Base-by-base conservation (phyloP, 169 alveolate genomes). In the Plasmodium vinckei region DNA sequence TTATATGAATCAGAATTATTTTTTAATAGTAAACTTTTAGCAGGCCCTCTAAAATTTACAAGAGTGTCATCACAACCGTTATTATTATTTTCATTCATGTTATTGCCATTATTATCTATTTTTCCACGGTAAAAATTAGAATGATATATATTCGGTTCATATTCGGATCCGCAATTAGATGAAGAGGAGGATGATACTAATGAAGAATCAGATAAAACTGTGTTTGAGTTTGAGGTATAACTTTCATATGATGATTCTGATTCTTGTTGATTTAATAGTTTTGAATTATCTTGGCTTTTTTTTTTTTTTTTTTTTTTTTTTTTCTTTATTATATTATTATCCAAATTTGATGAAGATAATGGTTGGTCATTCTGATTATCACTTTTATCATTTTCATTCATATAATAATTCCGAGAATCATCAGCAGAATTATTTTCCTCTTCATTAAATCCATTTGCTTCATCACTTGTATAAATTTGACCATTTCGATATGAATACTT, bases 31-130 rank as follows among this genome's bases (percentile, higher is more conserved):
- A 51, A 49, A 47, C 59, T 65, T 27, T 77, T 64, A 13, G 23
- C 72, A 15, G 89, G 89, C 0, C 15, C 72, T 6, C 89, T 19
- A 4, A 68, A 77, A 77, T 77, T 77, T 42, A 63, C 56, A 47
- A 23, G 72, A 5, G 47, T 44, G 44, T 49, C 15, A 27, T 25
- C 53, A 21, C 44, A 44, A 7, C 51, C 60, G 17, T 51, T 39
- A 54, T 71, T 27, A 53, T 54, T 53, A 9, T 25, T 13, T n/a
- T 44, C 33, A 33, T 53, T 15, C 23, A 33, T 33, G 7, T 33
- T 33, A 33, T 33, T 33, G 0, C 42, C 42, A 33, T 4, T 3
- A 33, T 33, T 33, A 33, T 64, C 49, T 17, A 39, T 54, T 12
- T 64, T n/a, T 2, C 21, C n/a, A 42, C 10, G 21, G 19, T 63